Base-by-base conservation (phyloP, 164 flowering plant species). In the Cinnamomum chago region DNA sequence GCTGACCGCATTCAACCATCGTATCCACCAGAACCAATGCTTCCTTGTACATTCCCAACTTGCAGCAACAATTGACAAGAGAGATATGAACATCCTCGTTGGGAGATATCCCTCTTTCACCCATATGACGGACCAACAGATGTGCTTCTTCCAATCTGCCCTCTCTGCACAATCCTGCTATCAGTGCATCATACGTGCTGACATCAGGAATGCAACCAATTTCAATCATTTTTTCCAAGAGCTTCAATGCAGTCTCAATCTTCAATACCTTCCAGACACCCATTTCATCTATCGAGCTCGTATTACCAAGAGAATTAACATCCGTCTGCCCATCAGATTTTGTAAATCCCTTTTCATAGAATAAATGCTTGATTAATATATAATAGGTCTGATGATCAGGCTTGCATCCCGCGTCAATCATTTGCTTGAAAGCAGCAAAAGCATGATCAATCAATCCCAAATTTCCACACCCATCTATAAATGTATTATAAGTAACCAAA, bases 191-290 rank as follows among this genome's bases (percentile, higher is more conserved):
- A 74, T 84, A 93, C 40, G 88, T 86, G 71, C 79, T 75, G 11
- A 72, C 50, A 76, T 75, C 75, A 30, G 91, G 90, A 6, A 70
- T 24, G 78, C 85, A 90, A 69, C 86, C 93, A 81, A 73, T 83
- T 74, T 79, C 75, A 13, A 4, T 70, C 89, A 91, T 84, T 80
- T 82, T 81, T 51, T 82, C 78, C 50, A 91, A 79, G 11, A 91
- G 75, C 62, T 79, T 76, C 40, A 83, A 47, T 33, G 81, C 82
- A 60, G 74, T 81, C 70, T 86, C 88, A 70, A 77, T 80, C 22
- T 89, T 81, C 81, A 90, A 68, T 33, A 76, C 62, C 80, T 84
- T 92, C 97, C 97, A 92, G 13, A 88, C 80, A 81, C 88, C 78
- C 47, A 65, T 13, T 69, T 70, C 74, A 30, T 30, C 35, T 30